These are phyloP conservation scores for Platanus orientalis DNA, from an alignment of 164 flowering plant genomes.

Conservation along the genomic window DNA sequence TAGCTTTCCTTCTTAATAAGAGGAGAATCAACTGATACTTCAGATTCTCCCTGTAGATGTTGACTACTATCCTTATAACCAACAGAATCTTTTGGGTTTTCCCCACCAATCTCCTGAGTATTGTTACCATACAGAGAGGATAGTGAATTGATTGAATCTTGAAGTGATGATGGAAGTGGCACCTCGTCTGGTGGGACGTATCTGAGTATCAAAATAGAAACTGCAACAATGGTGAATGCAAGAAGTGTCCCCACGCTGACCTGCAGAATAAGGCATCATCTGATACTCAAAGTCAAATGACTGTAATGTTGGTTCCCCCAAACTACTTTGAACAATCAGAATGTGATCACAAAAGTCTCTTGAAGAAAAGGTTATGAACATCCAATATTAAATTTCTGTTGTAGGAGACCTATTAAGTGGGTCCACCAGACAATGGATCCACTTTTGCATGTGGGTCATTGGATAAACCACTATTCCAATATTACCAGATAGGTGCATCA, in stretches of 20 bases:
- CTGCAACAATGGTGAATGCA: conserved; percentile 90
- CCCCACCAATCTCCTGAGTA: conserved; percentile 23
- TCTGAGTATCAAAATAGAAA: conserved; percentile 82
- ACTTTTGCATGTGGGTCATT: background rate
- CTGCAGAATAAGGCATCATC: conserved; percentile 24
- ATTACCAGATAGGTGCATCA: background rate
- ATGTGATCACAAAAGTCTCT: no score
- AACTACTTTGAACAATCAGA: no score
- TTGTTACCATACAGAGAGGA: conserved; percentile 25
- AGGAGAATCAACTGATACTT: conserved; percentile 39
- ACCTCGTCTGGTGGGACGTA: conserved; percentile 91
- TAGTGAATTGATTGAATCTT: conserved; percentile 63
- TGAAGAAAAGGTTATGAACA: no score
- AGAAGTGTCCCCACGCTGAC: conserved; percentile 93
- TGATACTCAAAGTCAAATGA: background rate
- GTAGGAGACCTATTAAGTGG: no score
- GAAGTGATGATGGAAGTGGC: conserved; percentile 81
- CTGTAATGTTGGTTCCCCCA: no score
- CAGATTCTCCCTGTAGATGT: no score
- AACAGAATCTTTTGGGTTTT: conserved; percentile 21
- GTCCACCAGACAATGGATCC: no score
- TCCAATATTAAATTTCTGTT: background rate
- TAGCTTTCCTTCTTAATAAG: conserved; percentile 32
- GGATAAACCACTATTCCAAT: background rate
- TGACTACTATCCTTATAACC: no score